Conservation (phyloP, 2,329 filamentous ascomycete species). For the Trichoderma atrobrunneum region DNA sequence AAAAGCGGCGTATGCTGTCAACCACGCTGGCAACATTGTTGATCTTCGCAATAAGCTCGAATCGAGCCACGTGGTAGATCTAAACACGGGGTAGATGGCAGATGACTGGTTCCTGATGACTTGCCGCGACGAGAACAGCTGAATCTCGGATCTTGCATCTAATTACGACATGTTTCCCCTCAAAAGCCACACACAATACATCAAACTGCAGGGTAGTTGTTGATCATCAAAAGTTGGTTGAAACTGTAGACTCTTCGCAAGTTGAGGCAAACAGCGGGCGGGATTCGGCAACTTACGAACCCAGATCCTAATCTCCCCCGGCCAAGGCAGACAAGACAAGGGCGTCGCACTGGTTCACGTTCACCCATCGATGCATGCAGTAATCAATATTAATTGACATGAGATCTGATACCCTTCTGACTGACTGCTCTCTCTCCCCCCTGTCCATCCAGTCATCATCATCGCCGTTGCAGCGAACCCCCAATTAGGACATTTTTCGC, state of each 20-base stretch:
- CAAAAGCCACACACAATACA: neutral
- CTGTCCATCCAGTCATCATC: neutral
- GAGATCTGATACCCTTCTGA: neutral
- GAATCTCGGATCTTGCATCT: neutral
- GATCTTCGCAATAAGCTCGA: neutral
- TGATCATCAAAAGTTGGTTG: neutral
- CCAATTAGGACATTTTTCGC: neutral
- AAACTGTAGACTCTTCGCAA: neutral
- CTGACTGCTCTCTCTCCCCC: neutral
- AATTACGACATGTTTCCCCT: neutral
- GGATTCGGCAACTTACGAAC: neutral
- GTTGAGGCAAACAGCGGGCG: neutral
- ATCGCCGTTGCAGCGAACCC: neutral
- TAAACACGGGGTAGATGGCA: neutral
- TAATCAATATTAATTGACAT: neutral
- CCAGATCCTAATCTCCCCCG: neutral
- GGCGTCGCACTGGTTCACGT: neutral
- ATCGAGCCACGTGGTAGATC: neutral
- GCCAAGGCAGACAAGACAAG: neutral
- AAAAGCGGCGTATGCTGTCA: neutral
- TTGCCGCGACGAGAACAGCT: neutral
- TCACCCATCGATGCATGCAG: neutral
- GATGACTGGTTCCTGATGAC: neutral
- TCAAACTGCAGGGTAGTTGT: neutral
- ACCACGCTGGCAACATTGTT: neutral